A percentile compares a stretch with the other conserved stretches of the same genome.
phyloP scores from a whole-genome alignment of 176 grass and related monocot genomes.

The Cenchrus purpureus region DNA sequence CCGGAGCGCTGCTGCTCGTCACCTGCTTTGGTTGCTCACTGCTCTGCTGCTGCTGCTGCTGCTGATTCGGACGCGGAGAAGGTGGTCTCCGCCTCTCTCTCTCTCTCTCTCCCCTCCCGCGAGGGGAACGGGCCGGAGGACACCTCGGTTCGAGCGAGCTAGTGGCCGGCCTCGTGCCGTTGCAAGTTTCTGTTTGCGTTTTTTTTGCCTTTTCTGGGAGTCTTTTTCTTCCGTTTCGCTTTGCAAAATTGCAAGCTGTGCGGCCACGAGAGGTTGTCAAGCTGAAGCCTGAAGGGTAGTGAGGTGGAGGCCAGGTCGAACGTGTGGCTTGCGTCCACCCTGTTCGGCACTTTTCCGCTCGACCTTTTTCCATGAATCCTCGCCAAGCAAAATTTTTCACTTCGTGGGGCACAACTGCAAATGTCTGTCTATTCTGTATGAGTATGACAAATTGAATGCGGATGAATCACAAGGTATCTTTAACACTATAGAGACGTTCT shows the following conservation, averaged over 20 bases:
- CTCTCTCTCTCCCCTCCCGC: neutral
- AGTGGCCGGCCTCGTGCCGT: neutral
- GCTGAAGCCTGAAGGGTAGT: no score
- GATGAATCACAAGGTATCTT: no score
- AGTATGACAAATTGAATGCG: no score
- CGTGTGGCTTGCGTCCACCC: slow-evolving; percentile 25
- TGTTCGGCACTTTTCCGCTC: neutral
- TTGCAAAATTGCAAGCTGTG: neutral
- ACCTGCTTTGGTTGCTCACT: no score
- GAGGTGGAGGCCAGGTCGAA: neutral
- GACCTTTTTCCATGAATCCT: neutral
- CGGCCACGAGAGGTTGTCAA: slow-evolving; percentile 22
- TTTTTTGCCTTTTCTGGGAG: neutral
- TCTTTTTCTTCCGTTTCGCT: neutral
- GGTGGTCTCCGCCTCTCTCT: neutral
- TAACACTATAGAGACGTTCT: no score
- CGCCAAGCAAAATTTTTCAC: neutral
- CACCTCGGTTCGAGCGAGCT: neutral
- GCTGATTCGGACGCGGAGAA: slow-evolving; percentile 26
- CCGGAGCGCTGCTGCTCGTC: neutral
- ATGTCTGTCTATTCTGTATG: no score
- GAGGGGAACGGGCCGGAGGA: neutral
- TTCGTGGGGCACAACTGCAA: no score
- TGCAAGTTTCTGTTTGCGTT: neutral
- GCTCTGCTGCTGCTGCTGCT: neutral